Evolutionary conservation across 352 stramenopile species (phyloP).

Genomic region (Phytophthora rubi): DNA sequence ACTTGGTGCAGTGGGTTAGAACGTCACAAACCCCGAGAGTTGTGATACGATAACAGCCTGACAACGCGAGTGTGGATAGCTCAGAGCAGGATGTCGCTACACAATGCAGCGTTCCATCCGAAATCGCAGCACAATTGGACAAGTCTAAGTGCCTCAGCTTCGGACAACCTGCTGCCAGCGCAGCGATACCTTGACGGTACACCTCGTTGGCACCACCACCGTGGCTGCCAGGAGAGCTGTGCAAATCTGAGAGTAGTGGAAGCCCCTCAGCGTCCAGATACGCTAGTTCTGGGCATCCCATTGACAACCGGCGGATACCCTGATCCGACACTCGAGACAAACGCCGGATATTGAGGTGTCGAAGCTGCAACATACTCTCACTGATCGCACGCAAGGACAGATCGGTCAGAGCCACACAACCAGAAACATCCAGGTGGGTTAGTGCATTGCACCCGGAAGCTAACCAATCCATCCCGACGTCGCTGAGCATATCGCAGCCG

Average conservation of each 20-base stretch:
- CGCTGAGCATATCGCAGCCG: slow-evolving; percentile 92
- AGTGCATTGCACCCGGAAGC: slow-evolving; percentile 80
- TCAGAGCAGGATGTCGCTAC: slow-evolving; percentile 23
- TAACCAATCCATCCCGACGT: slow-evolving; percentile 94
- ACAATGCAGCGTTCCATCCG: slow-evolving; percentile 41
- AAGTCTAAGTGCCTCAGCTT: slow-evolving; percentile 61
- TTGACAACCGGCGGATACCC: slow-evolving; percentile 55
- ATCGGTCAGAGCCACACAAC: slow-evolving; percentile 91
- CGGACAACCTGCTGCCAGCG: slow-evolving; percentile 39
- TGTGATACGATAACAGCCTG: slow-evolving; percentile 39
- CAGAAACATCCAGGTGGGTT: slow-evolving; percentile 80
- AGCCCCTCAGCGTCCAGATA: slow-evolving; percentile 54
- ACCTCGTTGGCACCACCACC: neutral
- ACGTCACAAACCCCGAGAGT: slow-evolving; percentile 31
- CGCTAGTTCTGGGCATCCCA: slow-evolving; percentile 53
- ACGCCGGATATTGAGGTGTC: slow-evolving; percentile 48
- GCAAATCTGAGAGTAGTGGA: slow-evolving; percentile 49
- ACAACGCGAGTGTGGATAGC: slow-evolving; percentile 33
- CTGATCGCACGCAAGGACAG: slow-evolving; percentile 82
- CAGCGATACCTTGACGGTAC: slow-evolving; percentile 43
- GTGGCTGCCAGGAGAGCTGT: slow-evolving; percentile 1
- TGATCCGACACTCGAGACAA: slow-evolving; percentile 63
- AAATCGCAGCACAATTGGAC: slow-evolving; percentile 53
- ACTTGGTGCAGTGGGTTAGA: slow-evolving; percentile 26
- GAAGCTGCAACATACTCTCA: slow-evolving; percentile 75